Conservation (phyloP, 2,329 filamentous ascomycete species). For the Colletotrichum orchidophilum region DNA sequence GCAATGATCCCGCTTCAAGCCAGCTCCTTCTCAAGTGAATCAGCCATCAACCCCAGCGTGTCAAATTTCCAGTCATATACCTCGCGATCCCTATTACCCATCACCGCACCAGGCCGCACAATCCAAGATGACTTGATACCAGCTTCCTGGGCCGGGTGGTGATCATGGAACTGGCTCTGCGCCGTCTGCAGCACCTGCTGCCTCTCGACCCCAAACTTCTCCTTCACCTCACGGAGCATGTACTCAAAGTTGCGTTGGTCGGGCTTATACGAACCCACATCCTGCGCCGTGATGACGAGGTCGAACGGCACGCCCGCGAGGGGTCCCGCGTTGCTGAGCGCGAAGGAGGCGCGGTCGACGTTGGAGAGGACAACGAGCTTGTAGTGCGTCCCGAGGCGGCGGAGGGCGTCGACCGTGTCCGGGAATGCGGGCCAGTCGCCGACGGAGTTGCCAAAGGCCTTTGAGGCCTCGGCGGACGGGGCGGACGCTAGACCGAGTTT, state of each 20-base stretch:
- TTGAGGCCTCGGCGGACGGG: slow-evolving; percentile 50
- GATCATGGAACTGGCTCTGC: slow-evolving; percentile 76
- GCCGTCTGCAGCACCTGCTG: slow-evolving; percentile 70
- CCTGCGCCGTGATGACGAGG: slow-evolving; percentile 73
- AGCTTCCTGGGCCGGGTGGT: slow-evolving; percentile 68
- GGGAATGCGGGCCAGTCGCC: slow-evolving; percentile 67
- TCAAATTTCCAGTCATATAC: slow-evolving; percentile 66
- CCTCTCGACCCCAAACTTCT: slow-evolving; percentile 65
- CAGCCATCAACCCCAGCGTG: slow-evolving; percentile 68
- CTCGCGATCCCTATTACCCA: slow-evolving; percentile 51
- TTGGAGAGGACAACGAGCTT: slow-evolving; percentile 69
- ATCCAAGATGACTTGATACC: slow-evolving; percentile 72
- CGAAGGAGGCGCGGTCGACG: slow-evolving; percentile 63
- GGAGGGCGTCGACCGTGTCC: slow-evolving; percentile 66
- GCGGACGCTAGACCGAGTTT: slow-evolving; percentile 48
- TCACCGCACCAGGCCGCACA: slow-evolving; percentile 52
- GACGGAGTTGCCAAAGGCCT: slow-evolving; percentile 61
- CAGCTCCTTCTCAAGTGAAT: slow-evolving; percentile 57
- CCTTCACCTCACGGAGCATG: slow-evolving; percentile 63
- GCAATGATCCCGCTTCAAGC: neutral
- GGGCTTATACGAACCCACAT: slow-evolving; percentile 79
- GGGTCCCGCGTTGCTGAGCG: slow-evolving; percentile 52
- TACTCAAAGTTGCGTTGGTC: slow-evolving; percentile 72
- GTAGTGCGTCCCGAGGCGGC: slow-evolving; percentile 58
- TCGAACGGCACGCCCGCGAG: slow-evolving; percentile 64